Base-by-base conservation (phyloP, 495 filamentous ascomycete species). In the Penicillium coprophilum region DNA sequence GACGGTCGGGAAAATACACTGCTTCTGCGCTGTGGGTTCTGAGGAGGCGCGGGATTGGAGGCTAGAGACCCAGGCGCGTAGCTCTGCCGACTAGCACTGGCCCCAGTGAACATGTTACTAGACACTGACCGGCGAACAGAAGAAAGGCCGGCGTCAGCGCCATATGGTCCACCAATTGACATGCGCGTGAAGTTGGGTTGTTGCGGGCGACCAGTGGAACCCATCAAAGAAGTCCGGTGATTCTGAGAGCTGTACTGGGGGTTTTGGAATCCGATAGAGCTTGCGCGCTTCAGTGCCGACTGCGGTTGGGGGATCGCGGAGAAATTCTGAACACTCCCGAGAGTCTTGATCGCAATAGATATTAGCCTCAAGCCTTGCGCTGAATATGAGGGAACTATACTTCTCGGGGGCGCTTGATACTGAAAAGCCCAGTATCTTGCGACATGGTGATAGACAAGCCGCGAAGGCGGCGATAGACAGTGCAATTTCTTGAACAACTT, bases 201-300 rank as follows among this genome's bases (percentile, higher is more conserved):
- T 64, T 84, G 89, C 19, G 90, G 91, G 56, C 92, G 85, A 53
- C 90, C 89, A 30, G 95, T 83, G 54, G 94, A 96, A 75, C 92
- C 90, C 50, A 91, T 81, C 57, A 91, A 86, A 53, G 88, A 91
- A 55, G 90, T 91, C 60, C 92, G 89, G 51, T 78, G 83, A 70
- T 92, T 84, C 69, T 85, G 85, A 34, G 82, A 78, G n/a, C 84
- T 82, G 70, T 80, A 84, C 34, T 81, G 80, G 39, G 80, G 74
- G 65, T 85, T 85, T 65, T 85, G 82, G 60, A 81, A 75, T 58
- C 85, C 85, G 45, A 86, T 87, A n/a, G 90, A 92, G 62, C 85
- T 96, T 8, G 90, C 89, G 68, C 94, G 90, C 74, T 97, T 97
- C 78, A 97, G 81, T 23, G 94, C 90, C n/a, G 94, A 97, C n/a